Evolutionary conservation across 2,329 filamentous ascomycete species (phyloP).

Genomic region (Botrytis byssoidea): DNA sequence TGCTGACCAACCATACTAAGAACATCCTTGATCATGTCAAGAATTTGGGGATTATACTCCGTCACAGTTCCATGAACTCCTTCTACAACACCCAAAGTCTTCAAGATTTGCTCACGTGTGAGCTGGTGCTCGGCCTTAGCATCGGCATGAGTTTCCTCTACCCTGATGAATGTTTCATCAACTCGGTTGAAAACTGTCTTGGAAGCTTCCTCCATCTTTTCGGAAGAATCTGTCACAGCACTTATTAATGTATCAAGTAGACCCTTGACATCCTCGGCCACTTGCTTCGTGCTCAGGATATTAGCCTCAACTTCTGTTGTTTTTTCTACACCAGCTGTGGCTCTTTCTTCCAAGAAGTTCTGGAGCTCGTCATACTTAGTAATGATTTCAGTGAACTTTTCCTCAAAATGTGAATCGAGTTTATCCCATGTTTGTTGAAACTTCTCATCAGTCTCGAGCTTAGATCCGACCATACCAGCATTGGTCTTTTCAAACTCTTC

Average conservation of each 20-base stretch:
- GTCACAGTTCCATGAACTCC: constrained; percentile 74
- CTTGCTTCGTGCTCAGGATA: constrained; percentile 69
- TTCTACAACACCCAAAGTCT: constrained; percentile 70
- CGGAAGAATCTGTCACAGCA: constrained; percentile 76
- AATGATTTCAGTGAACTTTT: constrained; percentile 73
- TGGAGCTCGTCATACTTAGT: constrained; percentile 88
- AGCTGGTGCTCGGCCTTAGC: constrained; percentile 77
- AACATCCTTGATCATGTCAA: constrained; percentile 84
- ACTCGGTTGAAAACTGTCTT: constrained; percentile 82
- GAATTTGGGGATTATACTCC: constrained; percentile 84
- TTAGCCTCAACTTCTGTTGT: constrained; percentile 71
- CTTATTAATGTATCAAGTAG: constrained; percentile 82
- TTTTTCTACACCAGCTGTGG: constrained; percentile 70
- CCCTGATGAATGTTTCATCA: constrained; percentile 71
- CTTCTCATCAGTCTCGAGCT: constrained; percentile 81
- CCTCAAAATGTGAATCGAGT: constrained; percentile 57
- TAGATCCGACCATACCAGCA: constrained; percentile 73
- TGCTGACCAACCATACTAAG: constrained; percentile 79
- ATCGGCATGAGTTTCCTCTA: constrained; percentile 73
- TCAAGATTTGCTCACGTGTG: constrained; percentile 77
- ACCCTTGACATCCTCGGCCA: constrained; percentile 83
- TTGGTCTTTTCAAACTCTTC: constrained; percentile 85
- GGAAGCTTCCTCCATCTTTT: constrained; percentile 84
- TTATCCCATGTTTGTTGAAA: constrained; percentile 57
- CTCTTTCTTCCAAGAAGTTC: constrained; percentile 68